Percentiles rank a stretch among this genome's conserved stretches.
Evolutionary conservation across 2,329 filamentous ascomycete genomes (phyloP).

Genomic region (Coniochaeta ligniaria): DNA sequence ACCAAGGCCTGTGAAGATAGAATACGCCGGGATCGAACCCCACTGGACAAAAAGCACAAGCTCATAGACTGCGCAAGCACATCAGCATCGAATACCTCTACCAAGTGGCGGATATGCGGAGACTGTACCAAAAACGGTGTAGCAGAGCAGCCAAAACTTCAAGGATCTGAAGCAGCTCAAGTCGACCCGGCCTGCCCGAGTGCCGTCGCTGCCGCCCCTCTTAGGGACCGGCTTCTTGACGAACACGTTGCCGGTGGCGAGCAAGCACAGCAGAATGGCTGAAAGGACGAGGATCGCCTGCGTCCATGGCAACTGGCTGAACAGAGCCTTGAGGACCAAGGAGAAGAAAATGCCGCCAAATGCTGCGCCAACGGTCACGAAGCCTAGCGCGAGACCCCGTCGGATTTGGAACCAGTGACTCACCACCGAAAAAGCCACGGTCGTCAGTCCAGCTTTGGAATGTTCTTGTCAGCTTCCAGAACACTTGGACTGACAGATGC

Average conservation of each 20-base stretch:
- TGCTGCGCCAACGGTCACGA: slow-evolving; percentile 18
- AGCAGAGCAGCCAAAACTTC: slow-evolving; percentile 18
- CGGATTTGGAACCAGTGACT: slow-evolving; percentile 17
- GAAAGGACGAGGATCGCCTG: slow-evolving; percentile 14
- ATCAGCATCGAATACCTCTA: neutral
- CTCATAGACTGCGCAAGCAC: slow-evolving; percentile 21
- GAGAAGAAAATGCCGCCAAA: slow-evolving; percentile 23
- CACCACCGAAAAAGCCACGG: slow-evolving; percentile 16
- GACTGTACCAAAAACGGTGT: slow-evolving; percentile 10
- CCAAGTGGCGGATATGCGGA: slow-evolving; percentile 14
- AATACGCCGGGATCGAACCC: slow-evolving; percentile 15
- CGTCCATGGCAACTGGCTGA: slow-evolving; percentile 4
- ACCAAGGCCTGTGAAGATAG: slow-evolving; percentile 16
- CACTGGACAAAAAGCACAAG: slow-evolving; percentile 22
- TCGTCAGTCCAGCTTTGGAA: slow-evolving; percentile 15
- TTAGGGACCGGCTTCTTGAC: slow-evolving; percentile 4
- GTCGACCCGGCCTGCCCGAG: neutral
- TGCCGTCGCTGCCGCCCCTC: neutral
- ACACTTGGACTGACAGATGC: neutral
- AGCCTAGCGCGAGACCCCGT: slow-evolving; percentile 13
- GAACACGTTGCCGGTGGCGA: slow-evolving; percentile 13
- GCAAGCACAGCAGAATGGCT: slow-evolving; percentile 8
- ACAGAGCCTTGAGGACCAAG: slow-evolving; percentile 16
- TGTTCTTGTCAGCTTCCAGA: neutral
- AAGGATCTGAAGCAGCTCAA: slow-evolving; percentile 7